These are phyloP conservation scores for Musa acuminata DNA, from an alignment of 176 grass and related monocot genomes.

Conservation along the genomic window DNA sequence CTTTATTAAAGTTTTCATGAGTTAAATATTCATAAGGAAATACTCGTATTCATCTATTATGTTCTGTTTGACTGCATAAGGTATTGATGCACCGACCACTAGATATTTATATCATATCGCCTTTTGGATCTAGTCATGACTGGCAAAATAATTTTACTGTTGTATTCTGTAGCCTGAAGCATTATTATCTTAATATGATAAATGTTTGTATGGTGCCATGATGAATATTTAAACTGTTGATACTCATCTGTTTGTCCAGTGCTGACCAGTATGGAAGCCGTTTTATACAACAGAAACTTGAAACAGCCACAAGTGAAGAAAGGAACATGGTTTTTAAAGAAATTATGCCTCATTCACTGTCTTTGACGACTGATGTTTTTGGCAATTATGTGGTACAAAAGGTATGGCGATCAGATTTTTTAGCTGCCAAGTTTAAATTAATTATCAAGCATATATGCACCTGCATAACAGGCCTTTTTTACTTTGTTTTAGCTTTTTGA, in stretches of 20 bases:
- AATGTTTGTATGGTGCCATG: too few relatives aligned
- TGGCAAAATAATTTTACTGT: too few relatives aligned
- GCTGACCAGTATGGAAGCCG: constrained; percentile 13
- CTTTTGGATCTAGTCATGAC: too few relatives aligned
- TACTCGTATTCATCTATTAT: too few relatives aligned
- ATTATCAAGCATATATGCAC: too few relatives aligned
- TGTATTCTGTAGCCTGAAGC: too few relatives aligned
- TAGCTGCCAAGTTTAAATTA: not conserved
- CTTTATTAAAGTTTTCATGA: too few relatives aligned
- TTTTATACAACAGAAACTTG: constrained; percentile 16
- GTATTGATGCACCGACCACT: too few relatives aligned
- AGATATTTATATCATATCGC: too few relatives aligned
- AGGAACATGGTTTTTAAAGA: constrained; percentile 10
- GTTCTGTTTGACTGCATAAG: too few relatives aligned
- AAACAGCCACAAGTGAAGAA: constrained; percentile 9
- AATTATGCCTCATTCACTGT: constrained; percentile 5
- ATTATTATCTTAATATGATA: too few relatives aligned
- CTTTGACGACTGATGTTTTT: constrained; percentile 16
- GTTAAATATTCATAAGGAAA: too few relatives aligned
- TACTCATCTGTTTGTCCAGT: not conserved
- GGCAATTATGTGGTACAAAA: constrained; percentile 14
- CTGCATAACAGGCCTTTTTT: not conserved
- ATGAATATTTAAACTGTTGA: not conserved
- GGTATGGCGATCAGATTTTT: not conserved
- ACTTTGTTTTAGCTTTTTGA: constrained; percentile 5